Base-by-base conservation (phyloP, 306 rosid genomes). In the Inga leiocalycina region DNA sequence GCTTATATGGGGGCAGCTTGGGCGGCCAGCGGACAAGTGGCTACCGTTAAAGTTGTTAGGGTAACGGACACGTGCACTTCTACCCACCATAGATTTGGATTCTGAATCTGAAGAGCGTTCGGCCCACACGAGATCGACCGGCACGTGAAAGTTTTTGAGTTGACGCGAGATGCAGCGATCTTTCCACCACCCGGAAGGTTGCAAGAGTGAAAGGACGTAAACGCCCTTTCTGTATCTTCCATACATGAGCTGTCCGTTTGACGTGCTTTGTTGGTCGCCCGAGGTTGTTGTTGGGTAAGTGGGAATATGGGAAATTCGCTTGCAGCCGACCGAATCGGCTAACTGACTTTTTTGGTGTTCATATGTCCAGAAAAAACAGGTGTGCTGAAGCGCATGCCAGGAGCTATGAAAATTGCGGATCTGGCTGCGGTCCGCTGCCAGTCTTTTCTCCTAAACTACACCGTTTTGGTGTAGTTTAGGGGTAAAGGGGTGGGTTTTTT, bases 1-100 rank as follows among this genome's bases (percentile, higher is more conserved):
- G 67, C 54, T 24, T 2, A 79, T 86, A 84, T 90, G 83, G 82
- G 83, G 32, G 83, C 46, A 44, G 20, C 74, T 85, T 30, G 39
- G 76, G 84, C 57, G 72, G 64, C 89, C 94, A 52, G 82, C 70
- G 72, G 64, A 91, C 93, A 82, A 90, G 97, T 88, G 93, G 91
- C 94, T 72, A 80, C 84, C 85, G 85, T 93, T 87, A 49, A 79
- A 71, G 4, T 3, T 24, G 8, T 61, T 79, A 22, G 1, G 76
- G 10, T 34, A 56, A 75, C 14, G 11, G 85, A 77, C 94, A 88
- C 93, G 94, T 88, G 95, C 75, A 39, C 14, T 69, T 20, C 17
- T n/a, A 0, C 16, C 2, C 9, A 8, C 83, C 87, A 35, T 71
- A 3, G 57, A 24, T 24, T 56, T 9, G 61, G 79, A 73, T 79